These are phyloP conservation scores for Nyctanthes arbortristis DNA, from an alignment of 257 asterid genomes.

Conservation along the genomic window DNA sequence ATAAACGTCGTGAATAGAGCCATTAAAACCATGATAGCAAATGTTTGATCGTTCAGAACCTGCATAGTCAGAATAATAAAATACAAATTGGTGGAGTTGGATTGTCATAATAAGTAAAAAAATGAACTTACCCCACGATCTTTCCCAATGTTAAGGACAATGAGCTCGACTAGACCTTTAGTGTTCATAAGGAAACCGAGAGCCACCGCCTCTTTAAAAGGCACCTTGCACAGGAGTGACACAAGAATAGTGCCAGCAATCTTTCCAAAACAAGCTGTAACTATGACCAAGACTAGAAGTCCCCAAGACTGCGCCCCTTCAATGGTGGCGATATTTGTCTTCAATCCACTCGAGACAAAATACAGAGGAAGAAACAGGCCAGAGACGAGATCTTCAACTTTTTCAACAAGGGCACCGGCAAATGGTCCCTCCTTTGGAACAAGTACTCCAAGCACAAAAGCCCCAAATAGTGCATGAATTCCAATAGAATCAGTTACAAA, in stretches of 20 bases:
- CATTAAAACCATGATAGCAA: conserved; percentile 75
- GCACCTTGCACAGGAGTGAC: conserved; percentile 43
- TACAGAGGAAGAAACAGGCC: conserved; percentile 68
- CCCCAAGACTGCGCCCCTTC: conserved; percentile 71
- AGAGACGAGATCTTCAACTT: conserved; percentile 61
- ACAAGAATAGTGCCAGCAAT: conserved; percentile 52
- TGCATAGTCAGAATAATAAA: conserved; percentile 24
- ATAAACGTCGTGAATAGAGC: conserved; percentile 78
- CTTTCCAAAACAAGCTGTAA: conserved; percentile 62
- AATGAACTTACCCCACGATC: conserved; percentile 55
- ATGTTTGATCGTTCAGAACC: conserved; percentile 80
- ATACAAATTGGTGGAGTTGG: no score
- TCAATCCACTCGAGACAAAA: conserved; percentile 67
- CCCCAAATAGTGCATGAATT: conserved; percentile 73
- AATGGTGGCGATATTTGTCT: conserved; percentile 61
- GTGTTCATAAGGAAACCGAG: conserved; percentile 71
- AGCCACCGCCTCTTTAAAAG: conserved; percentile 50
- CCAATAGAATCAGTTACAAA: conserved; percentile 65
- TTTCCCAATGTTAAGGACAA: conserved; percentile 62
- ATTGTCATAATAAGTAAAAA: no score
- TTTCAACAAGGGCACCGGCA: conserved; percentile 62
- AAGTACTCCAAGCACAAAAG: conserved; percentile 66
- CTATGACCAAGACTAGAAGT: conserved; percentile 59
- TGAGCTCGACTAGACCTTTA: conserved; percentile 71
- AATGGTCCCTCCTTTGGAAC: conserved; percentile 72